These are phyloP conservation scores for Pilatotrama ljubarskyi DNA, from an alignment of 768 basidiomycete species.

Conservation along the genomic window DNA sequence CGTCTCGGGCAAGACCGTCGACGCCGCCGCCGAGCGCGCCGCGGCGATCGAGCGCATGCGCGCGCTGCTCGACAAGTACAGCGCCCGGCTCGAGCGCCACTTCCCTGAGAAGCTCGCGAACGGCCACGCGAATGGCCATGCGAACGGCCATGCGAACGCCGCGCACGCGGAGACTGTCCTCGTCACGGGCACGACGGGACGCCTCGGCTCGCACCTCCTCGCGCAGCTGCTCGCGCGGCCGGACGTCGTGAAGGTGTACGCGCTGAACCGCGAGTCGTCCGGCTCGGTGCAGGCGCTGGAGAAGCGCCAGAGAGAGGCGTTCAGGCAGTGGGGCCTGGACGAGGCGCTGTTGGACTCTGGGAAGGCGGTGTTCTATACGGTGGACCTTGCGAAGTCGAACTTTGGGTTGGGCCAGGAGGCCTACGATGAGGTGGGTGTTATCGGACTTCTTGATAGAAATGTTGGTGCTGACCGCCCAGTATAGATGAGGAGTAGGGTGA, in stretches of 20 bases:
- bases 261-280: conserved; percentile 24
- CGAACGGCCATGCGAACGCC: background rate
- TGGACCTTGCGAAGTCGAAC: conserved; percentile 20
- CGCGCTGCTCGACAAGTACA: conserved; percentile 23
- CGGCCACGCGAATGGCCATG: conserved; percentile 3
- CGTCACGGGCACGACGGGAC: conserved; percentile 36
- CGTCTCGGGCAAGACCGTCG: conserved; percentile 6
- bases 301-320: conserved; percentile 18
- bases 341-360: conserved; percentile 7
- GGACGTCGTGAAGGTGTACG: conserved; percentile 25
- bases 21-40: background rate
- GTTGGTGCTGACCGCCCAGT: background rate
- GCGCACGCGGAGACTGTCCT: conserved; percentile 25
- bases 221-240: conserved; percentile 21
- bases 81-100: conserved; percentile 4
- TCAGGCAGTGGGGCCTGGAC: conserved; percentile 19
- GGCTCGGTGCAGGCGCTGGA: conserved; percentile 4
- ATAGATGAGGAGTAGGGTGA: conserved; percentile 17
- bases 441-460: background rate
- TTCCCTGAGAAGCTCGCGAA: conserved; percentile 4
- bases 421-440: conserved; percentile 20
- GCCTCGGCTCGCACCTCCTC: conserved; percentile 32
- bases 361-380: conserved; percentile 21
- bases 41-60: conserved; percentile 17
- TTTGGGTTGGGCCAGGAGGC: conserved; percentile 20